phyloP scores from a whole-genome alignment of 192 early-diverging fungal genomes.

The Entomortierella chlamydospora region DNA sequence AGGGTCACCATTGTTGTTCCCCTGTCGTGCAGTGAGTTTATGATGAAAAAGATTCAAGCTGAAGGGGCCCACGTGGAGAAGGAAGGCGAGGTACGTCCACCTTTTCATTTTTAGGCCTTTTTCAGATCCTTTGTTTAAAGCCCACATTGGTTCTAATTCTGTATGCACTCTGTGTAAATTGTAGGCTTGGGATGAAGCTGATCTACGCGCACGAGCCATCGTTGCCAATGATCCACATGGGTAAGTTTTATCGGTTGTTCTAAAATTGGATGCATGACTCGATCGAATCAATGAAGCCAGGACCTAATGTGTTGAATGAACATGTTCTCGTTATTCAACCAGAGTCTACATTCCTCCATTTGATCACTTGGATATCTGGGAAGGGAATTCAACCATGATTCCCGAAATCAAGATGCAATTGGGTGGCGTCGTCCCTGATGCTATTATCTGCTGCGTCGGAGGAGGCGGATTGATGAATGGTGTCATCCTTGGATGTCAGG shows the following conservation, averaged over 20 bases:
- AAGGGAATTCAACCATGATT: slow-evolving; percentile 71
- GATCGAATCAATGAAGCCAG: too few species aligned
- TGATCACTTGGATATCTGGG: slow-evolving; percentile 68
- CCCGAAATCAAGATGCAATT: slow-evolving; percentile 75
- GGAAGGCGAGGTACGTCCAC: slow-evolving; percentile 57
- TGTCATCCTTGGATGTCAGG: slow-evolving; percentile 70
- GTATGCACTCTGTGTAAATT: background rate
- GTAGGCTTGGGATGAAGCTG: slow-evolving; percentile 60
- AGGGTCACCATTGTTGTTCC: slow-evolving; percentile 71
- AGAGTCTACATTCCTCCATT: slow-evolving; percentile 67
- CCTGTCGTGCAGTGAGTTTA: slow-evolving; percentile 52
- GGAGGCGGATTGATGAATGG: slow-evolving; percentile 80
- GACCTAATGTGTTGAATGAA: too few species aligned
- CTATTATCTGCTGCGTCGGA: slow-evolving; percentile 73
- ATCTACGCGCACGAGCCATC: slow-evolving; percentile 55
- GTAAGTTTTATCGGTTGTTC: slow-evolving; percentile 46
- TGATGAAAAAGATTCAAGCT: slow-evolving; percentile 66
- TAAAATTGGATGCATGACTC: background rate
- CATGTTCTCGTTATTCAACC: background rate
- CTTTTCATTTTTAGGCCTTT: too few species aligned
- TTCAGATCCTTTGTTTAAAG: too few species aligned
- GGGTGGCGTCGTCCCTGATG: slow-evolving; percentile 65
- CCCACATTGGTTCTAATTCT: background rate
- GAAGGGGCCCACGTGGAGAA: slow-evolving; percentile 69
- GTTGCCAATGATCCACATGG: slow-evolving; percentile 52